Base-by-base conservation (phyloP, 2,329 filamentous ascomycete species). In the Apiospora saccharicola region DNA sequence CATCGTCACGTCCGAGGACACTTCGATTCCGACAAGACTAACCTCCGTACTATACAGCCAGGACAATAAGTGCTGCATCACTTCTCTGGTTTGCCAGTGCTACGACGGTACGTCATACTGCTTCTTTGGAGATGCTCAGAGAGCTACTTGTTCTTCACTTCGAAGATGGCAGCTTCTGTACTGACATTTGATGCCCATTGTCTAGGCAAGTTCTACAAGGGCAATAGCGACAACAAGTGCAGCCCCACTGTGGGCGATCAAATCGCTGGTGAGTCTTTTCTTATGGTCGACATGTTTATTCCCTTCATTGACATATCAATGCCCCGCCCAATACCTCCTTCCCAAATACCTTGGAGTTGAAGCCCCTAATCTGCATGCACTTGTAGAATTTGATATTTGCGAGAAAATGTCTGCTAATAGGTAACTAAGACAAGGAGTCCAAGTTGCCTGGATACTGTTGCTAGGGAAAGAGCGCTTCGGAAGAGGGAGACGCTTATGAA, bases 1-100 rank as follows among this genome's bases (percentile, higher is more conserved):
- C 34, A n/a, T 10, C 22, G 12, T n/a, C n/a, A 64, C 19, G 12
- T 13, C n/a, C n/a, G n/a, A 51, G n/a, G 49, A 26, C 10, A 51
- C 49, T 12, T 51, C n/a, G n/a, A n/a, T n/a, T 26, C 26, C 49
- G n/a, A n/a, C 13, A 13, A n/a, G 19, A 12, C 41, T 46, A 19
- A 47, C 41, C 8, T 34, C 14, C 4, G 16, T 10, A 16, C 37
- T 43, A 24, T 13, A 34, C 44, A 70, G 68, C 47, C 47, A 70
- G n/a, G 68, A 70, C 68, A 22, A 22, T 1, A 70, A 70, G 47
- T 70, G 68, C 30, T 70, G 68, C 47, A 43, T 70, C 47, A 16
- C 4, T 24, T 8, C 10, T 7, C 2, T 41, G 19, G 47, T 57
- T 19, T 70, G 68, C 68, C 68, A 51, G 47, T 70, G 68, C 47